Evolutionary conservation across 345 rosid species (phyloP), one percentile per base, ranked within the genome.

Genomic region (Acer saccharum): DNA sequence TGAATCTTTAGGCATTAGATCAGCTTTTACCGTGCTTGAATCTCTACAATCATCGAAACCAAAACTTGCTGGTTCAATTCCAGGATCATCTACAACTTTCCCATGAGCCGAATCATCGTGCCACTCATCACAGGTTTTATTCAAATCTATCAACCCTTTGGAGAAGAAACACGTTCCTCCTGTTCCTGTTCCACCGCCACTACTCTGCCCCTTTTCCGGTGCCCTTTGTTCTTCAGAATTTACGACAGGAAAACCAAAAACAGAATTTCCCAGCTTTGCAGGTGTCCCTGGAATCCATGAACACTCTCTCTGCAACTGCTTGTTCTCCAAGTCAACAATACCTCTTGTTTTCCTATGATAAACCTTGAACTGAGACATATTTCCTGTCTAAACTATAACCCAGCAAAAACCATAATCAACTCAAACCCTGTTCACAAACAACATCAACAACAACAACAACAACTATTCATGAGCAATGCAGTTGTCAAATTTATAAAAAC

Each of bases 261-360:
- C 65, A 52, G 14, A 39, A 12, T 54, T 7, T 1, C 7, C 39
- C 39, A 43, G 17, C 70, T 79, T 74, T 11, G 71, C 72, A 41
- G 79, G 76, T 10, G 82, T 80, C 55, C 62, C 68, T 7, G 82
- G 82, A 64, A 75, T 2, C 82, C 82, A 80, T 25, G 21, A 61
- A 8, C 65, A 57, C 18, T 16, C 20, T n/a, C 2, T 57, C 21
- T 57, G 61, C 21, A 57, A 14, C 61, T 57, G 20, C 7, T 57
- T 57, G 21, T 57, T 57, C 61, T 57, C 16, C 60, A 54, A 12
- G 21, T 57, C 62, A 57, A 57, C 9, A 57, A 21, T 21, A 6
- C n/a, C 23, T 17, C 55, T 50, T 50, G 62, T 32, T 69, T 5
- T 70, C 62, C 44, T 27, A 43, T 27, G 62, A 10, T 70, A 27